Conservation (phyloP, 2,329 filamentous ascomycete species). For the Rhynchosporium graminicola region DNA sequence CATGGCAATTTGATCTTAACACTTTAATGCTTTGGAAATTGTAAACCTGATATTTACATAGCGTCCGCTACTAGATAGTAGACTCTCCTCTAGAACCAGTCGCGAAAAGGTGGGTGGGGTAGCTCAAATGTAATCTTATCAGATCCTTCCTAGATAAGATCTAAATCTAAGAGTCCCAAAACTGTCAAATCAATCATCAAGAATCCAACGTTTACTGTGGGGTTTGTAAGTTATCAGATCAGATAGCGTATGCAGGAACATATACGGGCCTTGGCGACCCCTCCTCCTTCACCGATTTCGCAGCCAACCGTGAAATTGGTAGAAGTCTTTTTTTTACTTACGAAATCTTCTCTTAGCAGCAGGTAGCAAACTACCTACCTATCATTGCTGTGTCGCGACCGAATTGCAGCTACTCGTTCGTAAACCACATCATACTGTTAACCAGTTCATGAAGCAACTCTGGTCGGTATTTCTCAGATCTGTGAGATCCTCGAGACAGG, state of each 20-base stretch:
- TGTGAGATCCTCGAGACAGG: not conserved
- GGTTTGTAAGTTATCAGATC: slow-evolving; percentile 4
- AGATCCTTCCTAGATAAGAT: slow-evolving; percentile 1
- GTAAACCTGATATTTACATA: too few relatives aligned
- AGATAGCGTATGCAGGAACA: slow-evolving; percentile 14
- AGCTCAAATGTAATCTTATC: not conserved
- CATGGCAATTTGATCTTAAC: not conserved
- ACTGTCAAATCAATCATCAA: not conserved
- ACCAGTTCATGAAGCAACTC: not conserved
- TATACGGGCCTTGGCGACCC: slow-evolving; percentile 4
- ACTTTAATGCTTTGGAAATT: too few relatives aligned
- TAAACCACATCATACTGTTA: not conserved
- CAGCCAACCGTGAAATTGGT: not conserved
- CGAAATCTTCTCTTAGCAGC: not conserved
- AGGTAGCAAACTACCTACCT: not conserved
- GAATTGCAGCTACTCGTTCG: too few relatives aligned
- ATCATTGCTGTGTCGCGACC: not conserved
- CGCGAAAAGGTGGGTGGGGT: not conserved
- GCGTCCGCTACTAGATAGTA: too few relatives aligned
- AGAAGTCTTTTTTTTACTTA: not conserved
- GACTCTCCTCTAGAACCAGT: not conserved
- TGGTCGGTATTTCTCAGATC: not conserved
- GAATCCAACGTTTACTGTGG: not conserved
- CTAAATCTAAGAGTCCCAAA: not conserved
- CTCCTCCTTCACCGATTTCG: slow-evolving; percentile 5